These are phyloP conservation scores for Kuraishia piskuri DNA, from an alignment of 805 yeast genomes.

Conservation along the genomic window DNA sequence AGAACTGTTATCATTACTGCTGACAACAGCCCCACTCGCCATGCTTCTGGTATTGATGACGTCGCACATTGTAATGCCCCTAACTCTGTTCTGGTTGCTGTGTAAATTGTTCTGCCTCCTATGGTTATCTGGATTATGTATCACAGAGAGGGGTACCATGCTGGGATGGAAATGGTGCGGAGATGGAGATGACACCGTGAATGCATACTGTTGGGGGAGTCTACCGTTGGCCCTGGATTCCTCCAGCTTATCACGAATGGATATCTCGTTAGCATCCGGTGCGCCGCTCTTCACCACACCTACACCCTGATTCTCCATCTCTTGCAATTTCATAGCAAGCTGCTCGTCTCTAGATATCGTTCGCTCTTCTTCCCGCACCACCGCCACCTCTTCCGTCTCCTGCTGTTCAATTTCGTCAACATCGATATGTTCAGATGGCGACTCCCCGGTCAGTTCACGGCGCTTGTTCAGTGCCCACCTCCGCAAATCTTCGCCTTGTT, in stretches of 20 bases:
- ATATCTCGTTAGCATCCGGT: not conserved
- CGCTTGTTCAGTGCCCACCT: not conserved
- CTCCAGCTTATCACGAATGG: not conserved
- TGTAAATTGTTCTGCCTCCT: not conserved
- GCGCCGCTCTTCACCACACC: too few relatives aligned
- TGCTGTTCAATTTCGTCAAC: not conserved
- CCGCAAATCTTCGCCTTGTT: not conserved
- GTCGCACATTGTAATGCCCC: not conserved
- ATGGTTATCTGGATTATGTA: not conserved
- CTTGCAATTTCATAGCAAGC: not conserved
- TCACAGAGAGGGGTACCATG: constrained; percentile 7
- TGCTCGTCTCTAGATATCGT: not conserved
- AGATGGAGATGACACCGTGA: constrained; percentile 4
- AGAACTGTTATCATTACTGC: not conserved
- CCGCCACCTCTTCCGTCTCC: not conserved
- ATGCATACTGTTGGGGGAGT: constrained; percentile 1
- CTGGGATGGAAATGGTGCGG: constrained; percentile 9
- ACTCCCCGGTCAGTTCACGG: not conserved
- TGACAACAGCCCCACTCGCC: not conserved
- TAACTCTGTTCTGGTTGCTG: not conserved
- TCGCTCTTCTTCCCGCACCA: not conserved
- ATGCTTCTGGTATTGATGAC: not conserved
- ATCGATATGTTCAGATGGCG: not conserved
- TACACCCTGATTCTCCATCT: not conserved
- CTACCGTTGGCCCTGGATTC: not conserved